Evolutionary conservation across 768 basidiomycete species (phyloP).

Genomic region (Leccinum subgranulosum): DNA sequence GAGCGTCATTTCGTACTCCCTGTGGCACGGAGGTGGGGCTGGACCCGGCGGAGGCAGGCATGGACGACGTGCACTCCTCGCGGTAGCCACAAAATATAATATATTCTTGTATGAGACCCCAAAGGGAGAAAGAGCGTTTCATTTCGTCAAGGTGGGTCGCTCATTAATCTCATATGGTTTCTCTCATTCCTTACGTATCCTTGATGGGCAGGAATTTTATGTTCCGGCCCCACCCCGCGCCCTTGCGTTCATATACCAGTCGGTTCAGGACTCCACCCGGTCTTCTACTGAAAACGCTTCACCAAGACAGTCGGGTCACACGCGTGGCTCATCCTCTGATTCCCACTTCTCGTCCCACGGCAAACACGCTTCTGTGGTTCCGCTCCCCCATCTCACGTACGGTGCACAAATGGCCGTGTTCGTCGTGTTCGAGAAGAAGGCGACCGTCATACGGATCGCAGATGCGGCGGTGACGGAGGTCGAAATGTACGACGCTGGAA

Average conservation of each 20-base stretch:
- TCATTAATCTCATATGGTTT: neutral
- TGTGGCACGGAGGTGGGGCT: constrained; percentile 59
- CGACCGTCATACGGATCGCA: constrained; percentile 74
- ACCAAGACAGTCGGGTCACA: constrained; percentile 32
- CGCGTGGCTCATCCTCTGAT: constrained; percentile 41
- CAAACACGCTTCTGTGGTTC: constrained; percentile 24
- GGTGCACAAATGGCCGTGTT: constrained; percentile 77
- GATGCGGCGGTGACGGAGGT: constrained; percentile 82
- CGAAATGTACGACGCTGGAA: constrained; percentile 47
- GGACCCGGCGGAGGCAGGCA: constrained; percentile 41
- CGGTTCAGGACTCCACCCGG: constrained; percentile 50
- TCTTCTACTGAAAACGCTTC: constrained; percentile 40
- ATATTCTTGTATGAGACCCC: constrained; percentile 81
- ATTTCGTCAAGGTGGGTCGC: constrained; percentile 62
- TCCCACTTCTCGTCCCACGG: constrained; percentile 32
- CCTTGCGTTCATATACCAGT: constrained; percentile 69
- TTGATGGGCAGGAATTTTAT: constrained; percentile 70
- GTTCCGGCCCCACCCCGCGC: constrained; percentile 67
- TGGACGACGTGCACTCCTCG: constrained; percentile 55
- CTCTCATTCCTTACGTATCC: constrained; percentile 1
- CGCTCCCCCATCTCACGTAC: constrained; percentile 44
- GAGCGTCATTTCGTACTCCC: constrained; percentile 62
- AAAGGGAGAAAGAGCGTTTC: constrained; percentile 77
- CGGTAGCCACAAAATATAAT: constrained; percentile 70
- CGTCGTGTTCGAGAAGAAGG: constrained; percentile 84